A percentile compares a stretch with the other conserved stretches of the same genome.
Conservation (phyloP, 2,329 filamentous ascomycete species). For the Pleurostoma richardsiae region DNA sequence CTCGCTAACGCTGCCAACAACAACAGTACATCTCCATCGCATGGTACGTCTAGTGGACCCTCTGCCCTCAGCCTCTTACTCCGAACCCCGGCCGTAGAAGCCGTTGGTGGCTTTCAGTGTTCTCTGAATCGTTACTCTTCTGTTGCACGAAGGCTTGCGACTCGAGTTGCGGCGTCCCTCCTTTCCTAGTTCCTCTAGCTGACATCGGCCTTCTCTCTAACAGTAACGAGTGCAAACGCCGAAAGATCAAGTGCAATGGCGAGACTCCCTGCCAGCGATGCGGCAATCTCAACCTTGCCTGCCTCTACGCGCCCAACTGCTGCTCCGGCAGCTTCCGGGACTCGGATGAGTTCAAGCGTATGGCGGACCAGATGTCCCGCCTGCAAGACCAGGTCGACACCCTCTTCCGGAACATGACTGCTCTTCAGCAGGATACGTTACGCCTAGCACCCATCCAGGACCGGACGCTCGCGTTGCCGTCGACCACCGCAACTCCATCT, state of each 20-base stretch:
- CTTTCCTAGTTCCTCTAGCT: neutral
- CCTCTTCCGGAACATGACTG: slow-evolving; percentile 67
- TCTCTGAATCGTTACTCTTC: too few species aligned
- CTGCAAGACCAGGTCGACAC: slow-evolving; percentile 82
- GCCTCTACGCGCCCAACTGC: slow-evolving; percentile 62
- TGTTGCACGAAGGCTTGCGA: too few species aligned
- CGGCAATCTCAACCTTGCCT: slow-evolving; percentile 61
- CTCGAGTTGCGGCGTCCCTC: too few species aligned
- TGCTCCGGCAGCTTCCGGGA: slow-evolving; percentile 81
- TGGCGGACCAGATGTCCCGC: slow-evolving; percentile 67
- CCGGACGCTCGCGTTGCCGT: slow-evolving; percentile 27
- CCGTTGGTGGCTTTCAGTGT: too few species aligned
- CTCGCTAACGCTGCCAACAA: neutral
- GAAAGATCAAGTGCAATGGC: slow-evolving; percentile 72
- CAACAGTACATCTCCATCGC: slow-evolving; percentile 55
- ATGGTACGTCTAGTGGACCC: slow-evolving; percentile 36
- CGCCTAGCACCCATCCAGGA: slow-evolving; percentile 40
- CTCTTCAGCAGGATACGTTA: slow-evolving; percentile 53
- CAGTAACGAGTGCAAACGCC: slow-evolving; percentile 70
- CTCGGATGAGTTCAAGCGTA: slow-evolving; percentile 81
- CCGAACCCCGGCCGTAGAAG: too few species aligned
- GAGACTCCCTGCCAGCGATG: slow-evolving; percentile 64
- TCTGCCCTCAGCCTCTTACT: neutral
- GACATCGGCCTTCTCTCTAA: slow-evolving; percentile 1
- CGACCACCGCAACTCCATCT: slow-evolving; percentile 25